These are phyloP conservation scores for Hypoxylon sp. DNA, from an alignment of 2,329 filamentous ascomycete species.

Conservation along the genomic window DNA sequence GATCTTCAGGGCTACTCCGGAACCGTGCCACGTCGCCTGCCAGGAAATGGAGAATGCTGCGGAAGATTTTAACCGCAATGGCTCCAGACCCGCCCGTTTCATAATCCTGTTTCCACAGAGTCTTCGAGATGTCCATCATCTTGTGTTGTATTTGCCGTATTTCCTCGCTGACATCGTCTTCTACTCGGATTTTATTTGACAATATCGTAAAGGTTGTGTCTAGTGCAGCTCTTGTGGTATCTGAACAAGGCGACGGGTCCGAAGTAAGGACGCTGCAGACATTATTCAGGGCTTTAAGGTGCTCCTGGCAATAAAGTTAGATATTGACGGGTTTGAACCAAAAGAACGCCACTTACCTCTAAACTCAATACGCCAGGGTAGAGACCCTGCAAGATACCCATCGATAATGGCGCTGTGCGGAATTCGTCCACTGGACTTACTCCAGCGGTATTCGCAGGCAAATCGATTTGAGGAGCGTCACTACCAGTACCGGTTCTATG, in stretches of 20 bases:
- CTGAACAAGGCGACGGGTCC: slow-evolving; percentile 32
- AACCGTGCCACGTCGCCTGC: slow-evolving; percentile 51
- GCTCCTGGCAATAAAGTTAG: slow-evolving; percentile 36
- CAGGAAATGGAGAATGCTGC: slow-evolving; percentile 49
- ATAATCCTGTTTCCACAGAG: slow-evolving; percentile 7
- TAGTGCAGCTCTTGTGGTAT: slow-evolving; percentile 45
- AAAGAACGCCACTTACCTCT: slow-evolving; percentile 40
- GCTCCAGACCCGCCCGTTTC: slow-evolving; percentile 5
- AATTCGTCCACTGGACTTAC: slow-evolving; percentile 43
- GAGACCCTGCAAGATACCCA: slow-evolving; percentile 51
- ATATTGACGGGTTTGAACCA: background rate
- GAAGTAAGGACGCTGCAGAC: slow-evolving; percentile 35
- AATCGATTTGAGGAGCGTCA: background rate
- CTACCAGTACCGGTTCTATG: slow-evolving; percentile 12
- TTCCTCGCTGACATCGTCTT: slow-evolving; percentile 16
- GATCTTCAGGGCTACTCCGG: slow-evolving; percentile 17
- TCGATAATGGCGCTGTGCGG: slow-evolving; percentile 48
- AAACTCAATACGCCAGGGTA: slow-evolving; percentile 43
- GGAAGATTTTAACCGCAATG: slow-evolving; percentile 41
- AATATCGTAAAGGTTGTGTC: slow-evolving; percentile 46
- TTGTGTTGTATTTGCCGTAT: slow-evolving; percentile 37
- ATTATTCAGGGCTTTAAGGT: slow-evolving; percentile 35
- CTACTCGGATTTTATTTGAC: slow-evolving; percentile 47
- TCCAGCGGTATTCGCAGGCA: background rate
- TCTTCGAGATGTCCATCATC: slow-evolving; percentile 22